Evolutionary conservation across 352 stramenopile species (phyloP).

Genomic region (Globisporangium cystogenes): DNA sequence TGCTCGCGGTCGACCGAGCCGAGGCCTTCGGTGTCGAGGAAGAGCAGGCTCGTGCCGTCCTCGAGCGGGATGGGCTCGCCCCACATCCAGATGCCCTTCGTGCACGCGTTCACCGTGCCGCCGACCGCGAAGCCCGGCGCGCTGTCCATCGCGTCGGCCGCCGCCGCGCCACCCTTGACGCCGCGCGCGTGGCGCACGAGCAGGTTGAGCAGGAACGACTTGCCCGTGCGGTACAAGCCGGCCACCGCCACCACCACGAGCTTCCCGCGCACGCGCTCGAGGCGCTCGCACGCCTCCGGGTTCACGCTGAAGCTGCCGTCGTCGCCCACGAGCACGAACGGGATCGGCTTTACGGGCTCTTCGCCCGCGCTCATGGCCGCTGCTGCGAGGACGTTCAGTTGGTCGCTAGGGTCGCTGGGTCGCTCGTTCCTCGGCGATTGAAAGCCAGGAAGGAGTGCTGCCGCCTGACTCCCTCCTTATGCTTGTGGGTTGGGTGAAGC

Average conservation of each 20-base stretch:
- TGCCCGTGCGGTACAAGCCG: conserved; percentile 87
- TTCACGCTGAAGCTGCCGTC: conserved; percentile 78
- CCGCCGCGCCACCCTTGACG: conserved; percentile 17
- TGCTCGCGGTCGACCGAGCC: conserved; percentile 78
- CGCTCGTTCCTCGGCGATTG: too few species aligned
- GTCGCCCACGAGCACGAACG: conserved; percentile 77
- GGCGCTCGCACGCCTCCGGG: conserved; percentile 54
- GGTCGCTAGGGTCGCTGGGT: too few species aligned
- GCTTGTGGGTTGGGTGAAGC: too few species aligned
- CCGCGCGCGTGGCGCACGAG: conserved; percentile 56
- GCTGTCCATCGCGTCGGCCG: conserved; percentile 11
- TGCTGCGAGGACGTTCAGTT: too few species aligned
- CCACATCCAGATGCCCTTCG: conserved; percentile 92
- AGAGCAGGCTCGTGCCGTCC: conserved; percentile 67
- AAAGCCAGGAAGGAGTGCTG: too few species aligned
- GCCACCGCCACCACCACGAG: conserved; percentile 85
- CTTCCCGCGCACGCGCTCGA: conserved; percentile 70
- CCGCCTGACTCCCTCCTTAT: too few species aligned
- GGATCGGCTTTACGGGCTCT: conserved; percentile 47
- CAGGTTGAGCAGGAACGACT: conserved; percentile 89
- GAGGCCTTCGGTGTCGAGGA: conserved; percentile 89
- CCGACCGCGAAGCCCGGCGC: conserved; percentile 71
- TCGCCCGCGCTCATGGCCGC: conserved; percentile 23
- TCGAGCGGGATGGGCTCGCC: conserved; percentile 66
- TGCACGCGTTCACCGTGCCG: conserved; percentile 85